Evolutionary conservation across 2,329 filamentous ascomycete genomes (phyloP).

Genomic region (Aspergillus tubingensis): DNA sequence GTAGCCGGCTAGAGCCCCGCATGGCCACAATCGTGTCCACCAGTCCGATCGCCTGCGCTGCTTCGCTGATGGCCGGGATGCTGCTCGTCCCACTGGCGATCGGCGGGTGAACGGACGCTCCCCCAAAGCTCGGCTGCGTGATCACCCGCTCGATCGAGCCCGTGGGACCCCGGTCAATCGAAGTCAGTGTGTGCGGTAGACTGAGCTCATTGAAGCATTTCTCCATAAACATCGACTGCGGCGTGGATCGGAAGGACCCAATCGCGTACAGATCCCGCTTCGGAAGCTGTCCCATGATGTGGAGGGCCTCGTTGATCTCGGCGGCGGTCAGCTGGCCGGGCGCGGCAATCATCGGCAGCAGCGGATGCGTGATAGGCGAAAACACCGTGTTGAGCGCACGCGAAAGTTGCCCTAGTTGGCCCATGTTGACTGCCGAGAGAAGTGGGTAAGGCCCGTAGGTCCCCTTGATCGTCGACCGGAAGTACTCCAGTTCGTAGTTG

Average conservation of each 20-base stretch:
- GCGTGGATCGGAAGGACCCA: conserved; percentile 69
- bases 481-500: conserved; percentile 89
- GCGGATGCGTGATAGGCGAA: conserved; percentile 82
- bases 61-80: conserved; percentile 69
- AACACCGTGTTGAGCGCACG: conserved; percentile 83
- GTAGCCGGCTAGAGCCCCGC: conserved; percentile 30
- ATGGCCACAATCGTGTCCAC: conserved; percentile 78
- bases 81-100: conserved; percentile 61
- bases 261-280: conserved; percentile 81
- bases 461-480: conserved; percentile 72
- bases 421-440: conserved; percentile 84
- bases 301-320: conserved; percentile 78
- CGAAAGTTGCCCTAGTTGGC: conserved; percentile 80
- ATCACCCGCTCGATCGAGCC: conserved; percentile 71
- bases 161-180: conserved; percentile 69
- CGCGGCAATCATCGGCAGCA: conserved; percentile 80
- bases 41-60: conserved; percentile 75
- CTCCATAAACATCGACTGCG: conserved; percentile 81
- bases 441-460: conserved; percentile 69
- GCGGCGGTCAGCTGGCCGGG: conserved; percentile 83
- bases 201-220: conserved; percentile 81
- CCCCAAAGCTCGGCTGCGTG: conserved; percentile 74
- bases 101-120: conserved; percentile 77
- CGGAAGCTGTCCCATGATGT: conserved; percentile 76
- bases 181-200: conserved; percentile 78